These are phyloP conservation scores for Kockiozyma suomiensis DNA, from an alignment of 805 yeast genomes.

Conservation along the genomic window DNA sequence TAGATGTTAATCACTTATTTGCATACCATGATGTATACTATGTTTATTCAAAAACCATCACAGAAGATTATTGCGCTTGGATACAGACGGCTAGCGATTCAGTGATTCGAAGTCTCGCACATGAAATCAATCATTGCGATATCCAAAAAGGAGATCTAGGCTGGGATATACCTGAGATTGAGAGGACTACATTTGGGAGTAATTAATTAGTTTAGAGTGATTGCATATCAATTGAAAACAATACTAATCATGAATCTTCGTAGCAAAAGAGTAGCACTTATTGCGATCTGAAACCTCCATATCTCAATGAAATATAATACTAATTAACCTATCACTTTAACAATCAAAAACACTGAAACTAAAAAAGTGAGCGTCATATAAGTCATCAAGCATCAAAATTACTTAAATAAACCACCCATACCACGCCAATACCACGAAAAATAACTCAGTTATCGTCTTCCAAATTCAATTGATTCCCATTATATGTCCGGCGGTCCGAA, in stretches of 20 bases:
- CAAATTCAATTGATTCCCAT: conserved; percentile 58
- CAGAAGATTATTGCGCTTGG: conserved; percentile 82
- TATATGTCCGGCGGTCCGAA: conserved; percentile 53
- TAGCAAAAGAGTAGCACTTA: background rate
- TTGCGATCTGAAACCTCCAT: too few species aligned
- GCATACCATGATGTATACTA: conserved; percentile 82
- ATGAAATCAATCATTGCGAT: conserved; percentile 53
- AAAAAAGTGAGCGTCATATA: background rate
- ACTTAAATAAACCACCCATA: background rate
- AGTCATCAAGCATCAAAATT: background rate
- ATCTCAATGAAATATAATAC: too few species aligned
- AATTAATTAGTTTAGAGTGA: too few species aligned
- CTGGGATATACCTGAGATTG: conserved; percentile 37
- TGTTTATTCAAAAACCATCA: conserved; percentile 73
- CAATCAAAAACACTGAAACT: too few species aligned
- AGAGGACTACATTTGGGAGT: conserved; percentile 22
- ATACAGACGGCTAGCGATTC: conserved; percentile 50
- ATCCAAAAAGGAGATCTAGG: conserved; percentile 35
- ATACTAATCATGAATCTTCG: background rate
- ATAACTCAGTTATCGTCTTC: conserved; percentile 49
- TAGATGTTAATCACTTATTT: conserved; percentile 70
- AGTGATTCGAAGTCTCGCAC: conserved; percentile 65
- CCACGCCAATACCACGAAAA: background rate
- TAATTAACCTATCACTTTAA: too few species aligned
- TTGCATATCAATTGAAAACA: too few species aligned